These are phyloP conservation scores for Paramecium bursaria DNA, from an alignment of 73 alveolate genomes.

Conservation along the genomic window DNA sequence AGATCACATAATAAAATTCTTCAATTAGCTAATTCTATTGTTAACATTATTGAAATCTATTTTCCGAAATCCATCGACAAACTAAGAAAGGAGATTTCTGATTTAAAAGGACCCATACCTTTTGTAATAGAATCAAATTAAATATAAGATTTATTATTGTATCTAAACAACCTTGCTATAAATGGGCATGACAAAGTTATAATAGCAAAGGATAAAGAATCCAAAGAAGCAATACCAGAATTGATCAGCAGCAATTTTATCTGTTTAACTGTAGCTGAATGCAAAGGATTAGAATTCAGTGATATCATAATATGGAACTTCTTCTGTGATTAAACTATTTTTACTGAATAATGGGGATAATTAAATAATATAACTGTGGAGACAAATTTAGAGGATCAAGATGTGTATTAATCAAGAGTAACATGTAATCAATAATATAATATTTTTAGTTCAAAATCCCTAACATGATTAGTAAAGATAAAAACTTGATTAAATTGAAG, in stretches of 20 bases:
- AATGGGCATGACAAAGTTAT: constrained; percentile 85
- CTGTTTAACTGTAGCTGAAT: constrained; percentile 84
- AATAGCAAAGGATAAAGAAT: constrained; percentile 81
- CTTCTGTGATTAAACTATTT: constrained; percentile 72
- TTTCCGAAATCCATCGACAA: constrained; percentile 85
- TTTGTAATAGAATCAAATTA: constrained; percentile 42
- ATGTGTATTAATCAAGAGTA: too few relatives aligned
- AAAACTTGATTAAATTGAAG: too few relatives aligned
- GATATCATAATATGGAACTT: constrained; percentile 84
- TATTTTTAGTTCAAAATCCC: too few relatives aligned
- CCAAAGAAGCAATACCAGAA: constrained; percentile 75
- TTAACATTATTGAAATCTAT: constrained; percentile 73
- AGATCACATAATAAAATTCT: constrained; percentile 82
- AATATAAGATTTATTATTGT: constrained; percentile 11
- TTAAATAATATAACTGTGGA: constrained; percentile 53
- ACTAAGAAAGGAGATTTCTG: constrained; percentile 76
- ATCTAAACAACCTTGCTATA: neutral
- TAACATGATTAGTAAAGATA: too few relatives aligned
- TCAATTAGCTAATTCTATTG: constrained; percentile 80
- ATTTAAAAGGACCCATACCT: constrained; percentile 81
- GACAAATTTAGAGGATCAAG: too few relatives aligned
- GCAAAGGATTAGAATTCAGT: constrained; percentile 87
- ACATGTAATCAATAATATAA: too few relatives aligned
- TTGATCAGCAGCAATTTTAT: constrained; percentile 72
- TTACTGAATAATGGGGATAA: constrained; percentile 74